Evolutionary conservation across 2,329 filamentous ascomycete genomes (phyloP).

Genomic region (Nigrospora sphaerica): DNA sequence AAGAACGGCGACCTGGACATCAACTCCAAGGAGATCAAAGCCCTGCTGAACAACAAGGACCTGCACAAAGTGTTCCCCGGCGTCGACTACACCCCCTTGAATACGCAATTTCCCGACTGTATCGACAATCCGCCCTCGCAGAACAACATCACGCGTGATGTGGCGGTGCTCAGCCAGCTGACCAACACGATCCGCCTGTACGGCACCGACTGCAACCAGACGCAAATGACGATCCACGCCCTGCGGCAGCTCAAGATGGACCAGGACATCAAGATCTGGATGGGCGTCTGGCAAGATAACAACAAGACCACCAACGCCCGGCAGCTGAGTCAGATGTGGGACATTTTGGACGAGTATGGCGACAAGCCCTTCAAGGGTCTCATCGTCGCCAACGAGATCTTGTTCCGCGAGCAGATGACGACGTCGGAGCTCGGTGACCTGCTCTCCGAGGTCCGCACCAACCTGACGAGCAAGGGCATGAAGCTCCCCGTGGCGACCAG

Average conservation of each 20-base stretch:
- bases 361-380: slow-evolving; percentile 68
- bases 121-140: slow-evolving; percentile 71
- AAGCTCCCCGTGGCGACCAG: slow-evolving; percentile 76
- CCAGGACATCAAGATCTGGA: slow-evolving; percentile 75
- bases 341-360: slow-evolving; percentile 65
- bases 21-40: slow-evolving; percentile 73
- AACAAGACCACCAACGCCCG: slow-evolving; percentile 79
- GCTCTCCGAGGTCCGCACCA: slow-evolving; percentile 61
- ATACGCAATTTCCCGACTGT: slow-evolving; percentile 85
- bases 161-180: slow-evolving; percentile 83
- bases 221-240: slow-evolving; percentile 82
- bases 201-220: slow-evolving; percentile 96
- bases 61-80: slow-evolving; percentile 92
- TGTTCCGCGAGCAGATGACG: slow-evolving; percentile 71
- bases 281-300: slow-evolving; percentile 86
- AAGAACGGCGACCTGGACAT: slow-evolving; percentile 65
- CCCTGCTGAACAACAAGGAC: slow-evolving; percentile 69
- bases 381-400: slow-evolving; percentile 75
- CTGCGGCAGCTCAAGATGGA: slow-evolving; percentile 68
- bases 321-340: slow-evolving; percentile 78
- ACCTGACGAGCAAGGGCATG: slow-evolving; percentile 61
- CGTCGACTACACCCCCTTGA: slow-evolving; percentile 90
- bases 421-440: slow-evolving; percentile 54
- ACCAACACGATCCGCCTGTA: slow-evolving; percentile 86
- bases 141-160: slow-evolving; percentile 88